Conservation (phyloP, 2,329 filamentous ascomycete species). For the Alternaria sp. region DNA sequence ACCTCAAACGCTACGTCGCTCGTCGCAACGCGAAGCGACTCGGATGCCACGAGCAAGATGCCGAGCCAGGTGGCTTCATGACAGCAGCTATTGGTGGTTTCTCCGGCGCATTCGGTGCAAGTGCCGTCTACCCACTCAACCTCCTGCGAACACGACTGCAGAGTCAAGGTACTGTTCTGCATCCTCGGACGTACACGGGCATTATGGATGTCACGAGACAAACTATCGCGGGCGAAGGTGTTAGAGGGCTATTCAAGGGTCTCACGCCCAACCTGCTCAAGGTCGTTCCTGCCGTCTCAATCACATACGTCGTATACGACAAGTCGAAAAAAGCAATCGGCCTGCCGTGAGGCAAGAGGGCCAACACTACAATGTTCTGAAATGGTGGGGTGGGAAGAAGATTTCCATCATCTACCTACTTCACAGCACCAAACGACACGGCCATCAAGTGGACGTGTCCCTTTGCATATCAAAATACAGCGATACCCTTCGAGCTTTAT, state of each 20-base stretch:
- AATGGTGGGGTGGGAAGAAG: background rate
- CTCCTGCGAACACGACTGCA: conserved; percentile 89
- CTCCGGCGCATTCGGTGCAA: conserved; percentile 89
- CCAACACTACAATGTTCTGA: no score
- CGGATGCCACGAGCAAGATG: conserved; percentile 81
- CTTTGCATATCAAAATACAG: conserved; percentile 6
- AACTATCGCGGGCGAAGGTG: conserved; percentile 82
- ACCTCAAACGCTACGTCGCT: conserved; percentile 79
- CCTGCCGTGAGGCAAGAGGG: conserved; percentile 29
- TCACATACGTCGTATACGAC: conserved; percentile 59
- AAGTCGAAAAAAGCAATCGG: conserved; percentile 48
- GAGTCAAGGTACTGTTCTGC: conserved; percentile 91
- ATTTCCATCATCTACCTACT: no score
- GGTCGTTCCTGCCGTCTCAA: conserved; percentile 93
- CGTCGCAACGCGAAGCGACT: conserved; percentile 70
- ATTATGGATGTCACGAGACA: conserved; percentile 87
- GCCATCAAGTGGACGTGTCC: background rate
- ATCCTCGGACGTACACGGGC: conserved; percentile 87
- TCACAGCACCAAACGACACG: no score
- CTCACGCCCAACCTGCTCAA: conserved; percentile 95
- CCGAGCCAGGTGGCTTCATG: conserved; percentile 76
- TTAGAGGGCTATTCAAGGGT: conserved; percentile 89
- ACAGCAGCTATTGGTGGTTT: conserved; percentile 90
- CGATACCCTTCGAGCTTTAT: conserved; percentile 5
- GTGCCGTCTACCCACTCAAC: conserved; percentile 94